Percentiles rank a stretch among this genome's conserved stretches.
These are phyloP conservation scores for Pyrenophora teres DNA, from an alignment of 2,329 filamentous ascomycete genomes.

Conservation along the genomic window DNA sequence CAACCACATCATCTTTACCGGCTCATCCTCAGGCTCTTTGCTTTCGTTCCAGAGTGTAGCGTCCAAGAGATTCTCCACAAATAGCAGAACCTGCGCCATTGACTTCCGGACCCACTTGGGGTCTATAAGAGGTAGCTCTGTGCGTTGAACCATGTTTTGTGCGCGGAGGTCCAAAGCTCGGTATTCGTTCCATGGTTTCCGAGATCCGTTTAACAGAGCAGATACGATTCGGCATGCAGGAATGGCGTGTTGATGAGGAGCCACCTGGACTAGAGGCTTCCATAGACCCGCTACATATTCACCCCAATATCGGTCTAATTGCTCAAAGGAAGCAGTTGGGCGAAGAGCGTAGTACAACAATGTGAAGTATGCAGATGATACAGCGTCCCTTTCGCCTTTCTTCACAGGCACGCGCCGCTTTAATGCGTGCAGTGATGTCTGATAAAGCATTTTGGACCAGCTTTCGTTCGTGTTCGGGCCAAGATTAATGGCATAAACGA, in stretches of 20 bases:
- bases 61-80: conserved; percentile 60
- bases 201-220: conserved; percentile 67
- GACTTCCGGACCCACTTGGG: conserved; percentile 85
- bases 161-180: conserved; percentile 65
- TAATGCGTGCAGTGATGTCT: conserved; percentile 35
- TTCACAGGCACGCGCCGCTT: conserved; percentile 63
- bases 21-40: conserved; percentile 44
- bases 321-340: conserved; percentile 67
- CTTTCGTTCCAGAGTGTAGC: conserved; percentile 53
- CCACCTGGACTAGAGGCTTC: conserved; percentile 31
- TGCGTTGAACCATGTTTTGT: conserved; percentile 54
- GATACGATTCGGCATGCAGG: conserved; percentile 67
- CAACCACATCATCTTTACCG: conserved; percentile 65
- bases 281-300: conserved; percentile 70
- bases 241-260: conserved; percentile 28
- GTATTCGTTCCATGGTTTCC: conserved; percentile 74
- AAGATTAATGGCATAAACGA: conserved; percentile 74
- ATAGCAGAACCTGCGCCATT: conserved; percentile 65
- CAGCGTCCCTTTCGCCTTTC: conserved; percentile 63
- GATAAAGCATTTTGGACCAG: conserved; percentile 38
- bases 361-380: conserved; percentile 74
- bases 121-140: conserved; percentile 84
- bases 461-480: conserved; percentile 61
- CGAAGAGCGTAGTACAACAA: conserved; percentile 58
- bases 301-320: conserved; percentile 80